Conservation (phyloP, 1,284 basidiomycete genomes). For the Heterobasidion annosum region DNA sequence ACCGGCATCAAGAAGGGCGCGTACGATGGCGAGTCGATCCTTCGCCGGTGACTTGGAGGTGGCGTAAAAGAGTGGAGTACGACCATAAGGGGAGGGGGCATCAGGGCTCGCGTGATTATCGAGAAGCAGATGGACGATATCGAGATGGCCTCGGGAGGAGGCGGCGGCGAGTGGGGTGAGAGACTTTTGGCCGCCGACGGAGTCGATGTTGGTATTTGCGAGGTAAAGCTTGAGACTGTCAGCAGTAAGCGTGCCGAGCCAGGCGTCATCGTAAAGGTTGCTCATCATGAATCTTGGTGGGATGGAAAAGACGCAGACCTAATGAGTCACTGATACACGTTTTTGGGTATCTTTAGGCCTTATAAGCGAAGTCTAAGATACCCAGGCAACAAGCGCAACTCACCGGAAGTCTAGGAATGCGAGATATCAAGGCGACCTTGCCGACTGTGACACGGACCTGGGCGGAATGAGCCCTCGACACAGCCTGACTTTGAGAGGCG, state of each 20-base stretch:
- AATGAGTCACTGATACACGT: background rate
- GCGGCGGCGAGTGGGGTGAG: background rate
- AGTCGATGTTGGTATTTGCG: background rate
- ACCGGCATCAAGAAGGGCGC: background rate
- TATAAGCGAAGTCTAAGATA: background rate
- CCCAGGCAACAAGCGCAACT: too few relatives aligned
- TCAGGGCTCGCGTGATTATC: background rate
- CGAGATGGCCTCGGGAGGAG: background rate
- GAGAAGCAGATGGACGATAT: background rate
- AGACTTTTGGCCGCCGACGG: background rate
- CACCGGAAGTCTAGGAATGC: too few relatives aligned
- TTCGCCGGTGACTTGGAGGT: background rate
- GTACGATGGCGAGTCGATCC: background rate
- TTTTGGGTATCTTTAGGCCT: background rate
- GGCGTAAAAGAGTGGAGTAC: background rate
- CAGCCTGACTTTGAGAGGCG: background rate
- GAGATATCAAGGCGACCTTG: background rate
- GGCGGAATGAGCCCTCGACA: background rate
- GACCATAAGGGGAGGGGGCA: background rate
- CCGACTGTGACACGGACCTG: background rate
- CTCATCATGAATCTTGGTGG: background rate
- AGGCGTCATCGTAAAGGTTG: background rate
- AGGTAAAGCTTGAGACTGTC: background rate
- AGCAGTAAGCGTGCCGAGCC: background rate
- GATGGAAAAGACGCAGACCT: background rate